Evolutionary conservation across 257 asterid genomes (phyloP).

Genomic region (Petrea volubilis): DNA sequence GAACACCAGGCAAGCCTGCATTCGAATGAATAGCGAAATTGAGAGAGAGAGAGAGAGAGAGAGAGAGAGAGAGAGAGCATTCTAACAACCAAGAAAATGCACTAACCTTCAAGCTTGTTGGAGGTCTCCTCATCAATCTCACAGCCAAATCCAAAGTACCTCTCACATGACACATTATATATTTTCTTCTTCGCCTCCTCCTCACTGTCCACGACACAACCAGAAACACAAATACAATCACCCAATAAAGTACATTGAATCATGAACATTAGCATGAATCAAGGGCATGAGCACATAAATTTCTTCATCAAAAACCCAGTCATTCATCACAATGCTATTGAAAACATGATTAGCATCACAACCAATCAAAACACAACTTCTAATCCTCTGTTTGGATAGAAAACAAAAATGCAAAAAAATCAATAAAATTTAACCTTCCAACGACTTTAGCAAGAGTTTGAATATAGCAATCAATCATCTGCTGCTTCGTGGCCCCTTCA

Average conservation of each 20-base stretch:
- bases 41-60: background rate
- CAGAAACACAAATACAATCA: background rate
- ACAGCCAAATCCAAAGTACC: slow-evolving; percentile 95
- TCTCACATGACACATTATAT: slow-evolving; percentile 87
- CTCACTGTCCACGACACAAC: slow-evolving; percentile 42
- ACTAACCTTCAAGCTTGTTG: slow-evolving; percentile 91
- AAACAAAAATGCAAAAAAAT: background rate
- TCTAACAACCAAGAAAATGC: background rate
- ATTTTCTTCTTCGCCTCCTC: slow-evolving; percentile 95
- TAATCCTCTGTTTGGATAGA: background rate
- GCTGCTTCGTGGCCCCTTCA: slow-evolving; percentile 88
- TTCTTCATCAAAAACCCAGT: background rate
- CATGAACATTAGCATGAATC: no score
- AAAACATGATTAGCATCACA: background rate
- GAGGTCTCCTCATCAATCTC: slow-evolving; percentile 98
- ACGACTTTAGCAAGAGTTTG: slow-evolving; percentile 79
- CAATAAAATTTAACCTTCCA: slow-evolving; percentile 54
- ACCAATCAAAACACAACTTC: background rate
- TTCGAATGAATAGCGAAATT: background rate
- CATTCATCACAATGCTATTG: background rate
- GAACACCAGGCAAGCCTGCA: slow-evolving; percentile 92
- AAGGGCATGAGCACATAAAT: background rate
- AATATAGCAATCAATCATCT: slow-evolving; percentile 87
- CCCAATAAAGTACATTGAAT: background rate
- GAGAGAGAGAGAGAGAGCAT: background rate